Percentiles rank a stretch among this genome's conserved stretches.
Conservation (phyloP, 2,329 filamentous ascomycete genomes). For the Alternaria conjuncta region DNA sequence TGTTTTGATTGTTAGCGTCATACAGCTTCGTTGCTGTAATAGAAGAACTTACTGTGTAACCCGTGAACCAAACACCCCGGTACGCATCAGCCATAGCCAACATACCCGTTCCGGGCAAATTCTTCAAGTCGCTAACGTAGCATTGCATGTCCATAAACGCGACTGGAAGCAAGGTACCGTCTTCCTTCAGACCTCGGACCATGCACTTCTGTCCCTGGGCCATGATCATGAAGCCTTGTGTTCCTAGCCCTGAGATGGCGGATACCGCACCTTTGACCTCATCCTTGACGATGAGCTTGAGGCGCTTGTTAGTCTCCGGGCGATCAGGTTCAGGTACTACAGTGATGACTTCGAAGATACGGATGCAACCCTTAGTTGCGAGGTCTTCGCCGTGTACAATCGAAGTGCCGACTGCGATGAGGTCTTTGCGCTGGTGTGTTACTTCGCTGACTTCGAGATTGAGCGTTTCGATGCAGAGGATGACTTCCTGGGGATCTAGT, state of each 20-base stretch:
- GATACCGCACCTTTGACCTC: constrained; percentile 93
- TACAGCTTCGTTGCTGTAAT: not conserved
- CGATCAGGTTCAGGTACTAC: constrained; percentile 88
- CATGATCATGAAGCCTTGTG: constrained; percentile 84
- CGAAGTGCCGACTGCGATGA: constrained; percentile 85
- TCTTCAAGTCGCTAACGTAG: constrained; percentile 85
- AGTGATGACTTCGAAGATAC: constrained; percentile 88
- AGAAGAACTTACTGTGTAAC: constrained; percentile 70
- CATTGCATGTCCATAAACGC: constrained; percentile 98
- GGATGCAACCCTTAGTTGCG: constrained; percentile 81
- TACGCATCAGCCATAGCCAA: constrained; percentile 88
- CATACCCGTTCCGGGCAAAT: constrained; percentile 81
- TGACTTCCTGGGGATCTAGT: constrained; percentile 75
- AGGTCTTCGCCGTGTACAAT: constrained; percentile 90
- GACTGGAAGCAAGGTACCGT: constrained; percentile 88
- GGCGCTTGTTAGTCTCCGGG: constrained; percentile 82
- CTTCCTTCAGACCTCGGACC: constrained; percentile 94
- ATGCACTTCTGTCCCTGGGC: constrained; percentile 97
- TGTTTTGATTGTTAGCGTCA: constrained; percentile 38
- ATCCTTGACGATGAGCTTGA: constrained; percentile 87
- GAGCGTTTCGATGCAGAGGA: constrained; percentile 82
- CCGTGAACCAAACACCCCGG: constrained; percentile 95
- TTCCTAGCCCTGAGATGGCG: constrained; percentile 81
- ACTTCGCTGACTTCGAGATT: constrained; percentile 89
- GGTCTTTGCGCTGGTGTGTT: constrained; percentile 82